These are phyloP conservation scores for Coprinellus micaceus DNA, from an alignment of 768 basidiomycete genomes.

Conservation along the genomic window DNA sequence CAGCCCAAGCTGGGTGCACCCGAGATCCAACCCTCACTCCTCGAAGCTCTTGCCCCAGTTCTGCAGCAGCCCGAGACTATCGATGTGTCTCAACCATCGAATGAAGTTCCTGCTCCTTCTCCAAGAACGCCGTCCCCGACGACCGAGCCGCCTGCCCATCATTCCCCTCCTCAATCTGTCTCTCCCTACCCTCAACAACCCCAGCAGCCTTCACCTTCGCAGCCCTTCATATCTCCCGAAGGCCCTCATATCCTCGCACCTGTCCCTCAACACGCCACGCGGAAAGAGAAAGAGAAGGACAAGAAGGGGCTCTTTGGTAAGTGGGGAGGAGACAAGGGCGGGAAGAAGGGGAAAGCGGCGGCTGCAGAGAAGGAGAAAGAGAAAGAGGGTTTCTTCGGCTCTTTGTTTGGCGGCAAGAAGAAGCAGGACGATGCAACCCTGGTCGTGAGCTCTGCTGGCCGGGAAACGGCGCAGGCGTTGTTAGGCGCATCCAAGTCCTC, in stretches of 20 bases:
- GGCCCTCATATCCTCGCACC: slow-evolving; percentile 8
- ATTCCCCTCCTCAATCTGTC: slow-evolving; percentile 22
- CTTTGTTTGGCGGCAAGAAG: slow-evolving; percentile 88
- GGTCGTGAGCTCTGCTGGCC: slow-evolving; percentile 51
- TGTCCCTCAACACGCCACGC: slow-evolving; percentile 31
- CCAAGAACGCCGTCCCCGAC: slow-evolving; percentile 61
- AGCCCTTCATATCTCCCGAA: slow-evolving; percentile 15
- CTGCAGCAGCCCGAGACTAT: slow-evolving; percentile 66
- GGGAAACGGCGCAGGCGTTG: slow-evolving; percentile 83
- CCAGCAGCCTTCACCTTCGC: slow-evolving; percentile 14
- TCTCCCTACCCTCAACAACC: slow-evolving; percentile 19
- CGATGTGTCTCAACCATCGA: slow-evolving; percentile 36
- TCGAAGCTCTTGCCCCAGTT: slow-evolving; percentile 36
- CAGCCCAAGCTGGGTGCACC: slow-evolving; percentile 19
- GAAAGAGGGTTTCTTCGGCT: slow-evolving; percentile 90
- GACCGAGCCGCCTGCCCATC: slow-evolving; percentile 25
- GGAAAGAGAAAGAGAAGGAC: slow-evolving; percentile 67
- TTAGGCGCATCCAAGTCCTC: slow-evolving; percentile 82
- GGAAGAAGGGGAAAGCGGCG: slow-evolving; percentile 44
- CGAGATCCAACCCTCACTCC: slow-evolving; percentile 30
- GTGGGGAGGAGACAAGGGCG: slow-evolving; percentile 64
- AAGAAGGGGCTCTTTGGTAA: slow-evolving; percentile 66
- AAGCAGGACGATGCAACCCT: slow-evolving; percentile 58
- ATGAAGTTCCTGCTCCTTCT: slow-evolving; percentile 31
- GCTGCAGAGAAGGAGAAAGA: slow-evolving; percentile 57